Conservation (phyloP, 306 rosid species). For the Oemleria cerasiformis region DNA sequence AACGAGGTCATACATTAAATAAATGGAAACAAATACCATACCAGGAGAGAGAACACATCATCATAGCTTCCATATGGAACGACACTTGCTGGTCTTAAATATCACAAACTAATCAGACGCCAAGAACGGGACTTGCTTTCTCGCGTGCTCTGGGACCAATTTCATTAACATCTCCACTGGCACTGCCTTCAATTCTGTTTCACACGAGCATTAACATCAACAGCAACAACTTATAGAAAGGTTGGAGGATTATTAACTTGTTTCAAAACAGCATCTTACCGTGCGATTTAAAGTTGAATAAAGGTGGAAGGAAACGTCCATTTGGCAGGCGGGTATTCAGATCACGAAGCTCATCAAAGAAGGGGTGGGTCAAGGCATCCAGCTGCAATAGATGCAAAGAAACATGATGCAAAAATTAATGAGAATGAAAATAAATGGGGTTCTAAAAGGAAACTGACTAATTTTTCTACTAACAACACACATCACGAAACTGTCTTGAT, state of each 20-base stretch:
- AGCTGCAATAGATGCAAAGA: constrained; percentile 43
- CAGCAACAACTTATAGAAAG: constrained; percentile 1
- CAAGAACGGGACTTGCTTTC: constrained; percentile 88
- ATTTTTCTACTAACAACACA: background rate
- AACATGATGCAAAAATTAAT: constrained; percentile 1
- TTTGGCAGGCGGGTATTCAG: constrained; percentile 78
- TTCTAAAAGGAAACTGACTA: background rate
- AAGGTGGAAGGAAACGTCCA: constrained; percentile 93
- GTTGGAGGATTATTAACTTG: background rate
- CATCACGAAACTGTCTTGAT: background rate
- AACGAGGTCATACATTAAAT: constrained; percentile 39
- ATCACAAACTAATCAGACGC: constrained; percentile 51
- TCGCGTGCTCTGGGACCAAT: constrained; percentile 88
- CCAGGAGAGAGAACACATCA: constrained; percentile 18
- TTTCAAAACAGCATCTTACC: constrained; percentile 44
- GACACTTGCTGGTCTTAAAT: constrained; percentile 40
- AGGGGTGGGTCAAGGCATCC: constrained; percentile 88
- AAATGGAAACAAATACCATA: constrained; percentile 29
- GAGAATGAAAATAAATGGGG: background rate
- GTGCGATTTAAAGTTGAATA: constrained; percentile 86
- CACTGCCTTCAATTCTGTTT: constrained; percentile 80
- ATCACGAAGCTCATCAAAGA: constrained; percentile 95
- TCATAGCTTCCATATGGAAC: constrained; percentile 33
- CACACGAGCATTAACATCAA: constrained; percentile 14
- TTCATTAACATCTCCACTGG: constrained; percentile 70